Evolutionary conservation across 2,329 filamentous ascomycete genomes (phyloP).

Genomic region (Penicillium sp.): DNA sequence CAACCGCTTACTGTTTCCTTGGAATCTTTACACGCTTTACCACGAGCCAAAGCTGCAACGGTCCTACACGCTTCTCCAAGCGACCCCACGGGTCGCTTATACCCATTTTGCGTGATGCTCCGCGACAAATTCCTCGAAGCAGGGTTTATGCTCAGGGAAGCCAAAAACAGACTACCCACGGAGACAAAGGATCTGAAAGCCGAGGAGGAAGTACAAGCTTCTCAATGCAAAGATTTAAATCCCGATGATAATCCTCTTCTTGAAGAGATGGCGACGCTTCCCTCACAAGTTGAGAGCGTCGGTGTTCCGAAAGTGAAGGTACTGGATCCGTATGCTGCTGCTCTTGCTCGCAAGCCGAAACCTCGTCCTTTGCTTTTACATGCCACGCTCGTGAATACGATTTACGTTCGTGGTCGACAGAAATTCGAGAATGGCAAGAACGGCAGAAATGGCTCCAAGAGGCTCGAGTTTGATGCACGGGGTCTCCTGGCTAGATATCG

Average conservation of each 20-base stretch:
- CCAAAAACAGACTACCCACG: conserved; percentile 19
- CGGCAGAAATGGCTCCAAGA: conserved; percentile 24
- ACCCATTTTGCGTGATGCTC: conserved; percentile 50
- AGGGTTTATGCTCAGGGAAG: conserved; percentile 47
- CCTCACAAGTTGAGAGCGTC: conserved; percentile 13
- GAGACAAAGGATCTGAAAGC: conserved; percentile 6
- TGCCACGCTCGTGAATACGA: conserved; percentile 84
- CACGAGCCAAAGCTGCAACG: conserved; percentile 43
- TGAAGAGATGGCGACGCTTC: conserved; percentile 21
- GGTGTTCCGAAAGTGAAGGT: not conserved
- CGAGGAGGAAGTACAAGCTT: not conserved
- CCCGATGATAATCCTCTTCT: conserved; percentile 16
- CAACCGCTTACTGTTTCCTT: conserved; percentile 53
- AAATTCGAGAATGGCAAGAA: conserved; percentile 18
- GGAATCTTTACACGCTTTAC: conserved; percentile 48
- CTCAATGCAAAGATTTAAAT: conserved; percentile 14
- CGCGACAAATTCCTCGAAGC: conserved; percentile 52
- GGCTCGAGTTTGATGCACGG: conserved; percentile 57
- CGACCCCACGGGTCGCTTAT: conserved; percentile 48
- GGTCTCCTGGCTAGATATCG: conserved; percentile 41
- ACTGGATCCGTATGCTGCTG: conserved; percentile 17
- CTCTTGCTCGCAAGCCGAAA: conserved; percentile 28
- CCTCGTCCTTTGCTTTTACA: conserved; percentile 73
- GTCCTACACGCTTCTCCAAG: conserved; percentile 49
- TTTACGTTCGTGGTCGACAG: conserved; percentile 62